Evolutionary conservation across 768 basidiomycete species (phyloP).

Genomic region (Chalciporus pseudorubinellus): DNA sequence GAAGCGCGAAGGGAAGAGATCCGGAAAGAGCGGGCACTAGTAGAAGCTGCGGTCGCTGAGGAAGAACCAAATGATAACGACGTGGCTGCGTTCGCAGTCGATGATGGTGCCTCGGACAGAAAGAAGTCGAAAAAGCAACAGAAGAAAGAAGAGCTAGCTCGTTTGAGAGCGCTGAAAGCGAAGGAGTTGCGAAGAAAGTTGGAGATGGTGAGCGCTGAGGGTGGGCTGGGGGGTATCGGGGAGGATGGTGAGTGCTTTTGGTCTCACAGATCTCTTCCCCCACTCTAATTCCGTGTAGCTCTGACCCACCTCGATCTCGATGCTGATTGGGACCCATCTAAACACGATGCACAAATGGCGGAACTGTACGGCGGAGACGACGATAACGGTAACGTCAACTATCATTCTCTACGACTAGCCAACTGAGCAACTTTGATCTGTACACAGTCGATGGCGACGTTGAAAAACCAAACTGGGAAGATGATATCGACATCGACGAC

Average conservation of each 20-base stretch:
- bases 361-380: slow-evolving; percentile 62
- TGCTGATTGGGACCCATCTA: slow-evolving; percentile 87
- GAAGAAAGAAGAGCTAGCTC: slow-evolving; percentile 70
- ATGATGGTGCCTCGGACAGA: slow-evolving; percentile 66
- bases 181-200: slow-evolving; percentile 76
- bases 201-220: slow-evolving; percentile 68
- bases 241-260: slow-evolving; percentile 23
- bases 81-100: slow-evolving; percentile 7
- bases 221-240: slow-evolving; percentile 45
- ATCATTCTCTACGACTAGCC: not conserved
- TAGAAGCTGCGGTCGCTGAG: slow-evolving; percentile 68
- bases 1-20: slow-evolving; percentile 77
- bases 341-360: slow-evolving; percentile 82
- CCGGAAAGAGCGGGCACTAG: slow-evolving; percentile 61
- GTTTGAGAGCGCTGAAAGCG: slow-evolving; percentile 81
- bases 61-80: slow-evolving; percentile 63
- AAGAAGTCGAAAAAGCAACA: slow-evolving; percentile 22
- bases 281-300: slow-evolving; percentile 35
- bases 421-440: not conserved
- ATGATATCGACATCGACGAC: slow-evolving; percentile 82
- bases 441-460: slow-evolving; percentile 31
- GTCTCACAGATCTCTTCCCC: not conserved
- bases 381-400: slow-evolving; percentile 28
- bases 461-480: slow-evolving; percentile 87
- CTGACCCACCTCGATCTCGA: slow-evolving; percentile 78